Conservation (phyloP, 371 early-diverging fungal genomes). For the Fennellomyces sp. region DNA sequence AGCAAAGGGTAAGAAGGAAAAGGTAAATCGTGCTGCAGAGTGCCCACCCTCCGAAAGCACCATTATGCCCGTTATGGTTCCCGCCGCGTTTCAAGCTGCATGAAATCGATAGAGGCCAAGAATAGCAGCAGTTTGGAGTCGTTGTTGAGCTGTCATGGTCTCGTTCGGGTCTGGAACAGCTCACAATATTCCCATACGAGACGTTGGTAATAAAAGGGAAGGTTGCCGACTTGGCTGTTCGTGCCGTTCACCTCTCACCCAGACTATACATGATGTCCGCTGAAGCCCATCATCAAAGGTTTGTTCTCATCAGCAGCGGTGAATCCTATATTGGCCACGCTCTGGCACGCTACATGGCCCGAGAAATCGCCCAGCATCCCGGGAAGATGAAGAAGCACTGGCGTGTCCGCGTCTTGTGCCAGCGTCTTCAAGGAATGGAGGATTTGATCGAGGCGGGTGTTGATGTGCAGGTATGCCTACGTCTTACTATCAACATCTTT, state of each 20-base stretch:
- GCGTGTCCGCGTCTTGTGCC: constrained; percentile 16
- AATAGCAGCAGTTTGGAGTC: too few relatives aligned
- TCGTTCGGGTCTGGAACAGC: too few relatives aligned
- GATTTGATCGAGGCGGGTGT: constrained; percentile 9
- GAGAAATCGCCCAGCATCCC: constrained; percentile 2
- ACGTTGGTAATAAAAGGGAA: too few relatives aligned
- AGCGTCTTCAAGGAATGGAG: background rate
- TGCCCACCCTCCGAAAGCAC: background rate
- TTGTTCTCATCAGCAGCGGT: constrained; percentile 8
- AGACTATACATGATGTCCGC: background rate
- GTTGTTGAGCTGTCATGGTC: too few relatives aligned
- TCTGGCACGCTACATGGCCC: constrained; percentile 8
- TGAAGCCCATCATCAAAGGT: background rate
- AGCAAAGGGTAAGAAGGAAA: background rate
- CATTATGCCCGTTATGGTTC: too few relatives aligned
- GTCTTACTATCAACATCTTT: too few relatives aligned
- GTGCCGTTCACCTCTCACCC: too few relatives aligned
- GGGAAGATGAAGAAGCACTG: constrained; percentile 17
- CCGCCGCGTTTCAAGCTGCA: too few relatives aligned
- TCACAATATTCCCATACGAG: too few relatives aligned
- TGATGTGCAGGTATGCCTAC: constrained; percentile 11
- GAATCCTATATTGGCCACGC: constrained; percentile 16
- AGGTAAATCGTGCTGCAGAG: background rate
- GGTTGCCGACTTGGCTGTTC: too few relatives aligned
- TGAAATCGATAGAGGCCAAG: too few relatives aligned